Conservation (phyloP, 257 asterid species). For the Solanum acaule region DNA sequence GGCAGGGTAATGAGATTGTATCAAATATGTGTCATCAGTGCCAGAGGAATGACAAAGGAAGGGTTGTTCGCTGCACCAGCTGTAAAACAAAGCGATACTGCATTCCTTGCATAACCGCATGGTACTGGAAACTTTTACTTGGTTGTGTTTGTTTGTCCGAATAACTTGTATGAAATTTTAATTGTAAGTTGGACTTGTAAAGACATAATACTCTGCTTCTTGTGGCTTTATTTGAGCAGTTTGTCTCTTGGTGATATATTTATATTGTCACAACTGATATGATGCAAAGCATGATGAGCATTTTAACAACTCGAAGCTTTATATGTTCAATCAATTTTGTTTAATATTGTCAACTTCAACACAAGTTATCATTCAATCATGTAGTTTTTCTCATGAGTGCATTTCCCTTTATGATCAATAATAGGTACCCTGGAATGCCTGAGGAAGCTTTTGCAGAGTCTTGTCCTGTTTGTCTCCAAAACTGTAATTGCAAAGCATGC, state of each 20-base stretch:
- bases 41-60: constrained; percentile 77
- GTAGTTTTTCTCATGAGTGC: neutral
- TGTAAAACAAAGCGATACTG: constrained; percentile 64
- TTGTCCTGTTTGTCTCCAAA: constrained; percentile 74
- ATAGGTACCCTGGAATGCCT: constrained; percentile 71
- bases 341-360: neutral
- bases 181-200: neutral
- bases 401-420: constrained; percentile 2
- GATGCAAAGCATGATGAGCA: neutral
- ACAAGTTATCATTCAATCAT: neutral
- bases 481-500: constrained; percentile 92
- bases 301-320: neutral
- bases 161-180: neutral
- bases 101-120: constrained; percentile 55
- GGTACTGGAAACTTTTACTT: constrained; percentile 26
- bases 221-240: neutral
- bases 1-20: constrained; percentile 30
- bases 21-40: constrained; percentile 83
- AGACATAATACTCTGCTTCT: neutral
- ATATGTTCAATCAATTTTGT: neutral
- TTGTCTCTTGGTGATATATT: neutral
- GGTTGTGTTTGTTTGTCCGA: neutral
- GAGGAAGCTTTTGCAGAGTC: constrained; percentile 62
- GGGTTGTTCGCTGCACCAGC: constrained; percentile 62
- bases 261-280: neutral